Evolutionary conservation across 2,329 filamentous ascomycete genomes (phyloP), one percentile per base, ranked within the genome.

Genomic region (Neofusicoccum cordaticola): DNA sequence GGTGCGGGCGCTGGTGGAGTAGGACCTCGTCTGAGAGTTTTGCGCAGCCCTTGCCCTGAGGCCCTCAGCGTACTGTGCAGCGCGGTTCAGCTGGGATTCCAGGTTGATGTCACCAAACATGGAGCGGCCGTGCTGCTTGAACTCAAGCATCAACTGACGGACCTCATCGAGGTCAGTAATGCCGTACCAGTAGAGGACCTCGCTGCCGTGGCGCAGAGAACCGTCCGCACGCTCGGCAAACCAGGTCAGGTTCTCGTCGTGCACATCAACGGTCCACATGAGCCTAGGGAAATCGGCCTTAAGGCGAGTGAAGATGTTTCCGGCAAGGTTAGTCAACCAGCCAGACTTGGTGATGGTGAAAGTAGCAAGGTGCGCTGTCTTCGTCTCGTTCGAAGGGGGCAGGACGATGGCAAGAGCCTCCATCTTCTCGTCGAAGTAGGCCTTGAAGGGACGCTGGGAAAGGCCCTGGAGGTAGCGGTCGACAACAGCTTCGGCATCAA

Each of bases 201-300:
- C 92, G 65, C 92, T 92, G 70, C 92, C 88, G 64, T 89, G 88
- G 67, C 90, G 92, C 71, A 97, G 86, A 78, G 92, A 97, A 64
- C 95, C 94, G 71, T 97, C 93, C 9, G 94, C 90, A 84, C 97
- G 97, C 79, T 97, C 93, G 70, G 96, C 96, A 83, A 98, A 97
- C 95, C 94, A 98, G 11, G 92, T 93, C 71, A 98, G 83, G 77
- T 98, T 97, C 84, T 98, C 94, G 72, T 98, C 93, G 70, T 96
- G 90, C 73, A 93, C 90, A 81, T 91, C 94, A 66, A 97, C 94
- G n/a, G 93, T 96, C 94, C 93, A 99, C 68, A 92, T 90, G 69
- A 98, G 84, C 80, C 90, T 92, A 63, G 93, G 88, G 77, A 93
- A 90, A 74, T 97, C 94, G 79, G 96, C 96, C 84, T 94, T 96